These are phyloP conservation scores for Diaporthe destruens DNA, from an alignment of 2,329 filamentous ascomycete genomes.

Conservation along the genomic window DNA sequence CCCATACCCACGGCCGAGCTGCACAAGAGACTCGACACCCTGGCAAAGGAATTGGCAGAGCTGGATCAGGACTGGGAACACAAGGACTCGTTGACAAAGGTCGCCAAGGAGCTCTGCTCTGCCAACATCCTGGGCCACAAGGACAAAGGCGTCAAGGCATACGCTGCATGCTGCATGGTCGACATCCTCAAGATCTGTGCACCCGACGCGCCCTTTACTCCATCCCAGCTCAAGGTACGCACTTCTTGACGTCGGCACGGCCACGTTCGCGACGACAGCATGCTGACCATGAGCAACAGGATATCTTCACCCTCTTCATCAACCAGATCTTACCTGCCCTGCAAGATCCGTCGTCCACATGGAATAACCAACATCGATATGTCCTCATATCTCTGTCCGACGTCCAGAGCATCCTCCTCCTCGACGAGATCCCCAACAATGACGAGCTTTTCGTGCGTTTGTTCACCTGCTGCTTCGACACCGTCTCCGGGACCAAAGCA, in stretches of 20 bases:
- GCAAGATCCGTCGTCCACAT: conserved; percentile 87
- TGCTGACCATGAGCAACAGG: conserved; percentile 61
- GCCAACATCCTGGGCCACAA: conserved; percentile 89
- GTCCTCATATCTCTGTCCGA: conserved; percentile 89
- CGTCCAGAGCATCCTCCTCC: conserved; percentile 92
- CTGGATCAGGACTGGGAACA: conserved; percentile 90
- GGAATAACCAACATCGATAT: conserved; percentile 93
- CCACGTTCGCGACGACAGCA: not conserved
- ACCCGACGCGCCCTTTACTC: conserved; percentile 93
- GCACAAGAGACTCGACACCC: conserved; percentile 81
- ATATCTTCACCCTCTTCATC: conserved; percentile 93
- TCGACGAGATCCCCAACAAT: conserved; percentile 87
- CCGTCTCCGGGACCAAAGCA: conserved; percentile 83
- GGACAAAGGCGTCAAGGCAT: conserved; percentile 92
- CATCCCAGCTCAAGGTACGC: conserved; percentile 86
- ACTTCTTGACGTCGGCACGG: not conserved
- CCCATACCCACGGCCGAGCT: conserved; percentile 87
- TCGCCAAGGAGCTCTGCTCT: conserved; percentile 86
- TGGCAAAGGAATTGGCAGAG: conserved; percentile 85
- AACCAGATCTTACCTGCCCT: conserved; percentile 86
- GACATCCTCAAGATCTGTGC: conserved; percentile 94
- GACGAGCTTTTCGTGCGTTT: conserved; percentile 84
- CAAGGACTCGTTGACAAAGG: conserved; percentile 83
- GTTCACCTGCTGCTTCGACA: conserved; percentile 92
- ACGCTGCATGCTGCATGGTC: conserved; percentile 88